phyloP scores from a whole-genome alignment of 176 grass and related monocot genomes.

The Zizania latifolia region DNA sequence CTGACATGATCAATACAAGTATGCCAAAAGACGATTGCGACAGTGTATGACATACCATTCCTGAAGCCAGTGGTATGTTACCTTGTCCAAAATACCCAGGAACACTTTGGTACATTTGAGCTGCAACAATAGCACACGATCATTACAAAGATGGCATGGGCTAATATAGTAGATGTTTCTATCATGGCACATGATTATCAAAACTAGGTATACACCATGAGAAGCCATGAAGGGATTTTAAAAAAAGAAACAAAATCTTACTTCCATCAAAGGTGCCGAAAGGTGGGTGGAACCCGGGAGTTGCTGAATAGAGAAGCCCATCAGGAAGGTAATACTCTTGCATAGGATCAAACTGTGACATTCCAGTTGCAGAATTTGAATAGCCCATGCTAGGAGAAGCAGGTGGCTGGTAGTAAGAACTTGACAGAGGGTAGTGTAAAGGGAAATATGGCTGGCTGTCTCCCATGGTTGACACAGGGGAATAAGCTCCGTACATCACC shows the following conservation, averaged over 20 bases:
- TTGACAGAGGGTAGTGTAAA: slow-evolving; percentile 27
- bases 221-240: neutral
- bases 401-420: slow-evolving; percentile 44
- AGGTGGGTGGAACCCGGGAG: slow-evolving; percentile 29
- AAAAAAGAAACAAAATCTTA: slow-evolving; percentile 10
- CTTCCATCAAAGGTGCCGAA: slow-evolving; percentile 34
- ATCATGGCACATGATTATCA: neutral
- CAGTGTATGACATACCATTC: slow-evolving; percentile 29
- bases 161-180: slow-evolving; percentile 11
- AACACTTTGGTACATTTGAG: slow-evolving; percentile 30
- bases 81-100: slow-evolving; percentile 29
- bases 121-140: slow-evolving; percentile 22
- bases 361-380: slow-evolving; percentile 29
- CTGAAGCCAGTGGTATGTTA: slow-evolving; percentile 16
- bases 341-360: slow-evolving; percentile 33
- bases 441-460: slow-evolving; percentile 28
- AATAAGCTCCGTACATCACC: slow-evolving; percentile 39
- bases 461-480: slow-evolving; percentile 28
- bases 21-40: neutral
- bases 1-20: neutral
- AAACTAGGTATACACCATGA: neutral
- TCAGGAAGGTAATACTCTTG: slow-evolving; percentile 37
- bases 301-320: slow-evolving; percentile 8
- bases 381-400: slow-evolving; percentile 35
- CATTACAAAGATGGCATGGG: slow-evolving; percentile 16